A percentile compares a stretch with the other conserved stretches of the same genome.
Conservation (phyloP, 768 basidiomycete genomes). For the Artomyces pyxidatus region DNA sequence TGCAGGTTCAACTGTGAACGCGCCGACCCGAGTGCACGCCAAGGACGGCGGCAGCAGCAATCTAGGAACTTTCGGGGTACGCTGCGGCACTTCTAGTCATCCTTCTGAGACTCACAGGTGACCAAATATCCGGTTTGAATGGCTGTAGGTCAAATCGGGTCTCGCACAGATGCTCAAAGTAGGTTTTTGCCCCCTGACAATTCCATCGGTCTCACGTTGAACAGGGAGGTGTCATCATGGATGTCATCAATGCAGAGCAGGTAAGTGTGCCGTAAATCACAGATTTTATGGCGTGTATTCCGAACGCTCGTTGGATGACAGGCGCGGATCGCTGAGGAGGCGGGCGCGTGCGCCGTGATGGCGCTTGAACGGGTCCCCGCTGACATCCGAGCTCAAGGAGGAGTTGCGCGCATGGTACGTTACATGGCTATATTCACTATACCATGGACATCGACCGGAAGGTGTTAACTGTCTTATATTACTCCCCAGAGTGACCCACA, state of each 20-base stretch:
- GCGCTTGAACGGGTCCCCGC: conserved; percentile 92
- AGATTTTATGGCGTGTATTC: neutral
- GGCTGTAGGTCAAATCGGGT: conserved; percentile 76
- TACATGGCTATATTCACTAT: neutral
- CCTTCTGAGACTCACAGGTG: conserved; percentile 3
- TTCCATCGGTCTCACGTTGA: conserved; percentile 2
- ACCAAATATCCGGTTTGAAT: conserved; percentile 4
- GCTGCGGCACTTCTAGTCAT: conserved; percentile 14
- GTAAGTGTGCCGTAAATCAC: conserved; percentile 20
- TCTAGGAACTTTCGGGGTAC: conserved; percentile 66
- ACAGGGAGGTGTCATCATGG: conserved; percentile 90
- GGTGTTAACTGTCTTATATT: neutral
- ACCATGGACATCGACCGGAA: neutral
- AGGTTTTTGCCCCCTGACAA: conserved; percentile 11
- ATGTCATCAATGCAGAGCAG: conserved; percentile 79
- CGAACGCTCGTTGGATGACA: conserved; percentile 30
- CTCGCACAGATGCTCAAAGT: conserved; percentile 97
- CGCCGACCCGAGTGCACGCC: conserved; percentile 41
- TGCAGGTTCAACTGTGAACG: conserved; percentile 32
- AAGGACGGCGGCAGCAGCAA: conserved; percentile 48
- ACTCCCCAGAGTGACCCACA: conserved; percentile 83
- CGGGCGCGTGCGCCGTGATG: conserved; percentile 98
- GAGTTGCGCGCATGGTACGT: conserved; percentile 92
- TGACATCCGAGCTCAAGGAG: conserved; percentile 86
- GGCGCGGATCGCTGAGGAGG: conserved; percentile 96